A percentile compares a stretch with the other conserved stretches of the same genome.
phyloP scores from a whole-genome alignment of 2,329 filamentous ascomycete species.

The Golovinomyces cichoracearum region DNA sequence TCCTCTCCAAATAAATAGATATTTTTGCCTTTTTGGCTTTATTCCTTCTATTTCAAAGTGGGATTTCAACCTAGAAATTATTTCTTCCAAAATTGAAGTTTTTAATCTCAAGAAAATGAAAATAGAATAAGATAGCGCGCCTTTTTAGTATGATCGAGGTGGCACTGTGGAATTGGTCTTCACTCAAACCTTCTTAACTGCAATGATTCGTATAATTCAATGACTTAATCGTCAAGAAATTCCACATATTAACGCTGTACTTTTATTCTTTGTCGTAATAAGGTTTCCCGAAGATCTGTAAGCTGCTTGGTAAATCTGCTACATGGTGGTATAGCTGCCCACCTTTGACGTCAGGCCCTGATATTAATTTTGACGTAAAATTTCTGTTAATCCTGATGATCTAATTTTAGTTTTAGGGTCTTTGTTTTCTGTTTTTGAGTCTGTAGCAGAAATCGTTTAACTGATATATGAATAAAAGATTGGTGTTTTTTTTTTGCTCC shows the following conservation, averaged over 20 bases:
- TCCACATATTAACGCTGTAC: neutral
- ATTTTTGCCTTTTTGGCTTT: neutral
- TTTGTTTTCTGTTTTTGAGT: no score
- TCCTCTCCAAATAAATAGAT: neutral
- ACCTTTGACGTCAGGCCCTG: neutral
- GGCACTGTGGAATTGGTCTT: neutral
- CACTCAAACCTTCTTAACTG: neutral
- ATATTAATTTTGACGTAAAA: neutral
- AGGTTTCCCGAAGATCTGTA: neutral
- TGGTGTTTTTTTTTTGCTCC: neutral
- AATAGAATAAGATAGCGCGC: neutral
- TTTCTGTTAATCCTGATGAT: neutral
- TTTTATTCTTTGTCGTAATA: neutral
- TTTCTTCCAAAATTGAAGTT: neutral
- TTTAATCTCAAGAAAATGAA: neutral
- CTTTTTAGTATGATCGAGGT: neutral
- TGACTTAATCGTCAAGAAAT: neutral
- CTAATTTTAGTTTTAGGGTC: no score
- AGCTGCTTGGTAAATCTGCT: neutral
- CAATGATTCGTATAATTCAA: neutral
- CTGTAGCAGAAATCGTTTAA: no score
- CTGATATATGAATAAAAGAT: neutral
- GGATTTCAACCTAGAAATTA: neutral
- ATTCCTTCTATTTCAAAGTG: neutral
- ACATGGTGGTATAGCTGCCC: neutral